Conservation (phyloP, 106 monocot species). For the Triglochin maritima region DNA sequence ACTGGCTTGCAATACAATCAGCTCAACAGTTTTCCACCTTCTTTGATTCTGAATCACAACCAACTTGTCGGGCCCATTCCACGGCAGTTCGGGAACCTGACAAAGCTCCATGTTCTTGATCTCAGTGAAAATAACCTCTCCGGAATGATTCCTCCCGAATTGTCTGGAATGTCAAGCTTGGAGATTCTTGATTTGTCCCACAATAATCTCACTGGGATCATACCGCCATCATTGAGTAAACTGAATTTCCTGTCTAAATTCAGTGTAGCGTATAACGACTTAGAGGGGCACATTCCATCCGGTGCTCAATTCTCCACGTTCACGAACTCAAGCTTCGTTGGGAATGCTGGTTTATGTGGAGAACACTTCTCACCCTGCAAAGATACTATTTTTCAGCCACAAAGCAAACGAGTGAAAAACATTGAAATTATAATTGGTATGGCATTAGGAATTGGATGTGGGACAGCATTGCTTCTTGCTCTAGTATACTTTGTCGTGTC, state of each 20-base stretch:
- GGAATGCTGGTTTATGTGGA: constrained; percentile 7
- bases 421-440: constrained; percentile 6
- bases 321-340: constrained; percentile 4
- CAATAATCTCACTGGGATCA: constrained; percentile 8
- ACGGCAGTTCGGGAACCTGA: constrained; percentile 5
- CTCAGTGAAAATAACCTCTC: constrained; percentile 5
- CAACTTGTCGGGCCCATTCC: constrained; percentile 1
- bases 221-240: constrained; percentile 6
- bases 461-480: constrained; percentile 3
- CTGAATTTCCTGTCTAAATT: constrained; percentile 12
- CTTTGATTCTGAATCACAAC: constrained; percentile 8
- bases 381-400: background rate
- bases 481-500: constrained; percentile 2
- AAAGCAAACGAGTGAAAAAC: constrained; percentile 1
- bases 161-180: constrained; percentile 10
- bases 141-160: constrained; percentile 5
- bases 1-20: constrained; percentile 6
- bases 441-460: constrained; percentile 11
- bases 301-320: constrained; percentile 13
- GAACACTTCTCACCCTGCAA: background rate
- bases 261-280: constrained; percentile 10
- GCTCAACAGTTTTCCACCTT: constrained; percentile 4
- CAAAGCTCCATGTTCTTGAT: constrained; percentile 8
- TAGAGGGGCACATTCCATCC: constrained; percentile 2
- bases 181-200: constrained; percentile 11